A percentile compares a stretch with the other conserved stretches of the same genome.
phyloP scores from a whole-genome alignment of 2,329 filamentous ascomycete genomes.

The Gliomastix tumulicola region DNA sequence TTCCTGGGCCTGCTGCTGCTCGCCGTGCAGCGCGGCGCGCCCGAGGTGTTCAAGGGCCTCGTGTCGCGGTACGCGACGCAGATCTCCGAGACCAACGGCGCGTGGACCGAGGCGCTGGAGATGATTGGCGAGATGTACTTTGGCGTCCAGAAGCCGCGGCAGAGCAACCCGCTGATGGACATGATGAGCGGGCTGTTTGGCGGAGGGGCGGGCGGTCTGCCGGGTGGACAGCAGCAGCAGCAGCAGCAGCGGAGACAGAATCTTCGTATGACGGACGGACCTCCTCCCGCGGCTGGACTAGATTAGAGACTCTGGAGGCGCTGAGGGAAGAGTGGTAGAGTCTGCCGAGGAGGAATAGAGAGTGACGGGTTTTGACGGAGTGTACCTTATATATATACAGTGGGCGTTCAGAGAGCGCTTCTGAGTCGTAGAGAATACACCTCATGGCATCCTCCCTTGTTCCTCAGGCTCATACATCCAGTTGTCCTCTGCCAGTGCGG shows the following conservation, averaged over 20 bases:
- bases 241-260: conserved; percentile 28
- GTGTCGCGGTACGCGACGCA: conserved; percentile 73
- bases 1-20: conserved; percentile 82
- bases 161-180: conserved; percentile 89
- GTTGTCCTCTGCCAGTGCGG: conserved; percentile 70
- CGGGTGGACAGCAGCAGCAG: conserved; percentile 27
- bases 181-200: conserved; percentile 98
- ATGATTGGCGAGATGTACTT: conserved; percentile 97
- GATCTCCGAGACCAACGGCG: conserved; percentile 64
- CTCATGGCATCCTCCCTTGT: conserved; percentile 26
- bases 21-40: conserved; percentile 69
- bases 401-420: conserved; percentile 13
- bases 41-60: conserved; percentile 77
- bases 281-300: conserved; percentile 51
- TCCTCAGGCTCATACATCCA: conserved; percentile 85
- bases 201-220: conserved; percentile 52
- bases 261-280: conserved; percentile 37
- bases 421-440: too few relatives aligned
- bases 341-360: too few relatives aligned
- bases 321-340: too few relatives aligned
- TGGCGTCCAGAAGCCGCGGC: conserved; percentile 76
- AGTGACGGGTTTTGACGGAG: too few relatives aligned
- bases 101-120: conserved; percentile 77
- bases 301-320: conserved; percentile 47
- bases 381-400: conserved; percentile 5